phyloP scores from a whole-genome alignment of 768 basidiomycete species.

The Rhizopogon rudus region DNA sequence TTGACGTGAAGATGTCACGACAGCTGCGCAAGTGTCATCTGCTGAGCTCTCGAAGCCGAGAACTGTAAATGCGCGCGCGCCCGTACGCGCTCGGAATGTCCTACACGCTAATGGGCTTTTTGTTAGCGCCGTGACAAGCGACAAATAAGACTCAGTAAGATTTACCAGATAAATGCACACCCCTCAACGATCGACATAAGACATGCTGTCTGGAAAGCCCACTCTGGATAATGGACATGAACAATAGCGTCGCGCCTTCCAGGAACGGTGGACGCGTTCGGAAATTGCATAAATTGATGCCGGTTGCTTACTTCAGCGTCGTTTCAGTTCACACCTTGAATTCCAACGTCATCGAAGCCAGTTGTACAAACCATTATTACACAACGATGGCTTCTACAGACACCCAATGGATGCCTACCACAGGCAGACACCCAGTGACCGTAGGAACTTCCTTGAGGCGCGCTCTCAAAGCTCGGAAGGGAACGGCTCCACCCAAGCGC shows the following conservation, averaged over 20 bases:
- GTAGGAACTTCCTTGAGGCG: conserved; percentile 61
- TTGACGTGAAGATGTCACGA: conserved; percentile 65
- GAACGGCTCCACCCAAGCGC: conserved; percentile 37
- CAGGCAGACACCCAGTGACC: conserved; percentile 54
- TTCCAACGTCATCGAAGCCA: too few species aligned
- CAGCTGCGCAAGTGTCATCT: conserved; percentile 90
- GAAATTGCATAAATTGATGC: too few species aligned
- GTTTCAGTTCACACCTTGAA: too few species aligned
- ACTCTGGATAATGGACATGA: not conserved
- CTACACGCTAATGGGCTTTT: not conserved
- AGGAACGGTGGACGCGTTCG: too few species aligned
- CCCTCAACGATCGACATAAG: not conserved
- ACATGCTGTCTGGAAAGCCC: not conserved
- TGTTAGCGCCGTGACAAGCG: not conserved
- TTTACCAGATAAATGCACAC: not conserved
- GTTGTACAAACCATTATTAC: not conserved
- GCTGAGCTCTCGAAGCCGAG: conserved; percentile 84
- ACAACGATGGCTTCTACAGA: conserved; percentile 39
- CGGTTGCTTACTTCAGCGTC: conserved; percentile 23
- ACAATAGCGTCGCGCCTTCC: not conserved
- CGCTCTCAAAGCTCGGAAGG: conserved; percentile 66
- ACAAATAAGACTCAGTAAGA: not conserved
- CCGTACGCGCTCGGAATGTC: not conserved
- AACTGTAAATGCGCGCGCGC: conserved; percentile 45
- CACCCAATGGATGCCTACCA: conserved; percentile 50